Base-by-base conservation (phyloP, 192 early-diverging fungal species). In the Backusella mclennaniae region DNA sequence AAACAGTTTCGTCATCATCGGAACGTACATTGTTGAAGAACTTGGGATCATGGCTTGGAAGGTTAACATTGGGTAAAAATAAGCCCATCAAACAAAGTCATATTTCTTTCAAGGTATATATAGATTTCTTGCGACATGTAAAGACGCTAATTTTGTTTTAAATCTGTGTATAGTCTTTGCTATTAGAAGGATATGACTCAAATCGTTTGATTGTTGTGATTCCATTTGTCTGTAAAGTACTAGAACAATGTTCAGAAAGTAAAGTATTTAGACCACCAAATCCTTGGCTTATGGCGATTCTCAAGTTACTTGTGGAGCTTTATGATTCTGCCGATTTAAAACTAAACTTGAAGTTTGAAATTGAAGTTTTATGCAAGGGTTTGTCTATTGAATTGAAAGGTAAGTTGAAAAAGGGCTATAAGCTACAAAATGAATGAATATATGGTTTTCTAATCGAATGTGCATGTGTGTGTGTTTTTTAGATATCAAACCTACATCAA, bases 151-250 rank as follows among this genome's bases (percentile, higher is more conserved):
- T 14, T 0, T 29, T 63, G 3, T 26, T 63, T 8, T 56, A 56
- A 0, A 26, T 56, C 9, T n/a, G 9, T 23, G 11, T 44, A 15
- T 81, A 93, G 91, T 94, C 95, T 73, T 80, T 99, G 8, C 77
- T 99, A 66, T 84, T 98, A 69, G 95, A 99, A 85, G 98, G 98
- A 3, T 98, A 92, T 79, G 92, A 92, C 74, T 89, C 86, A 42
- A 90, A 92, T 66, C 84, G 96, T 19, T 85, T 99, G 36, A 96
- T 97, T 86, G 95, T 98, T 17, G 97, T 95, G 5, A 98, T 99
- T 73, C 98, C 98, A 39, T 99, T 99, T 79, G 95, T 97, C 9
- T 99, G 98, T 87, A 98, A 98, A 83, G 95, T 98, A 0, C 85
- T 99, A 66, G 96, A 98, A 76, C 96, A 97, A 81, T 90, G 93